Evolutionary conservation across 441 rosid species (phyloP).

Genomic region (Pelargonium cotyledonis): DNA sequence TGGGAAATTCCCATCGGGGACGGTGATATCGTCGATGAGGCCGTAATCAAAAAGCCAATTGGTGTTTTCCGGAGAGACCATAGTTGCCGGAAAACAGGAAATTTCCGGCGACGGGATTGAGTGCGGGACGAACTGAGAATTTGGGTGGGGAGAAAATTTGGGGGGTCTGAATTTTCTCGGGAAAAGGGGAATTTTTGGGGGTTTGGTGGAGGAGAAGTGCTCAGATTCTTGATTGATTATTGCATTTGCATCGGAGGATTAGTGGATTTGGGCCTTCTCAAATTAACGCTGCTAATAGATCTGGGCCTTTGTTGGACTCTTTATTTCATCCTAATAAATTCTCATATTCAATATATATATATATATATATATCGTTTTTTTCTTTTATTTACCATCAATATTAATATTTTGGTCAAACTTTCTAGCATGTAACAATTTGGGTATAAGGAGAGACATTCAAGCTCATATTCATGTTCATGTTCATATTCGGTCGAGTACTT

Average conservation of each 20-base stretch:
- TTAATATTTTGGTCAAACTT: no score
- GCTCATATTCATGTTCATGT: no score
- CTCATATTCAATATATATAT: no score
- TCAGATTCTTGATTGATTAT: slow-evolving; percentile 1
- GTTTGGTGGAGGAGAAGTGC: slow-evolving; percentile 5
- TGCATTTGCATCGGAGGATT: slow-evolving; percentile 2
- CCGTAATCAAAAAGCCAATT: slow-evolving; percentile 67
- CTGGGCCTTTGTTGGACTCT: no score
- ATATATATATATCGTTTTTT: no score
- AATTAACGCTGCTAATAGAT: no score
- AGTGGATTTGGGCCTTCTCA: not conserved
- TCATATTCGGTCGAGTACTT: no score
- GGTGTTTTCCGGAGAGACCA: slow-evolving; percentile 71
- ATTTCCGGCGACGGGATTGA: slow-evolving; percentile 10
- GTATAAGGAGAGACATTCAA: no score
- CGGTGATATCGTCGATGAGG: slow-evolving; percentile 60
- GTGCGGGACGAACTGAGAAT: not conserved
- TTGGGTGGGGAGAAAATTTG: slow-evolving; percentile 8
- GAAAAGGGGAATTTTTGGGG: not conserved
- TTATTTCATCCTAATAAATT: no score
- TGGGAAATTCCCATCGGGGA: slow-evolving; percentile 44
- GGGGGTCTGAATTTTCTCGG: slow-evolving; percentile 9
- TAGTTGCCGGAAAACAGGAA: slow-evolving; percentile 27
- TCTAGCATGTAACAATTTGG: no score
- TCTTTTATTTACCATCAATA: no score